Percentiles rank a stretch among this genome's conserved stretches.
Conservation (phyloP, 768 basidiomycete genomes). For the Rhodosporidiobolus odoratus region DNA sequence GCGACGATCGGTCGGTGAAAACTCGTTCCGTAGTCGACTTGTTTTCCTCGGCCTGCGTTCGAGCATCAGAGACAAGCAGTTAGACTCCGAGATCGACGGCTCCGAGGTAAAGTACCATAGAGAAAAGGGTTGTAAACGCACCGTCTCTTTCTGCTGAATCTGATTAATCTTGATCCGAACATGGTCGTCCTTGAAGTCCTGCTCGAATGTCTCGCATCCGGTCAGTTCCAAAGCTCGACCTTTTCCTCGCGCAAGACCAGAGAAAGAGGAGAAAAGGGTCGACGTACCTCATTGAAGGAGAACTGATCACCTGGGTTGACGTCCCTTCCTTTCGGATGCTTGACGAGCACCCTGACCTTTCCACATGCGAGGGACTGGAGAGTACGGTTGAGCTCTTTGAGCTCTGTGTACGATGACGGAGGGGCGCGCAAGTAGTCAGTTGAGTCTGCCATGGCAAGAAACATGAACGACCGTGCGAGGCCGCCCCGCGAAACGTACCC, state of each 20-base stretch:
- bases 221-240: not conserved
- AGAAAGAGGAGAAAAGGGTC: slow-evolving; percentile 43
- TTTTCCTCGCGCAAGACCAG: slow-evolving; percentile 41
- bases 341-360: slow-evolving; percentile 78
- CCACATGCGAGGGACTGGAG: slow-evolving; percentile 89
- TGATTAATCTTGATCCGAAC: slow-evolving; percentile 86
- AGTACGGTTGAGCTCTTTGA: slow-evolving; percentile 68
- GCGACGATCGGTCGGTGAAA: slow-evolving; percentile 76
- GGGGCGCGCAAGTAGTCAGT: too few species aligned
- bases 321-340: slow-evolving; percentile 70
- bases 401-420: slow-evolving; percentile 51
- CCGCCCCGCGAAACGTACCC: slow-evolving; percentile 61
- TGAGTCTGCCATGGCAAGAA: too few species aligned
- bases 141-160: slow-evolving; percentile 88
- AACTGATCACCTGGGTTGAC: slow-evolving; percentile 72
- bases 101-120: too few species aligned
- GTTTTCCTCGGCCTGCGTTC: slow-evolving; percentile 77
- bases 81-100: too few species aligned
- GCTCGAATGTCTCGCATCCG: not conserved
- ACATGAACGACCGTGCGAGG: not conserved
- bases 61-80: too few species aligned
- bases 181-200: slow-evolving; percentile 65
- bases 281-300: slow-evolving; percentile 61
- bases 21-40: slow-evolving; percentile 74
- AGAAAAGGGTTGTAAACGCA: slow-evolving; percentile 49